Conservation (phyloP, 148 eudicot genomes). For the Vaccinium darrowii region DNA sequence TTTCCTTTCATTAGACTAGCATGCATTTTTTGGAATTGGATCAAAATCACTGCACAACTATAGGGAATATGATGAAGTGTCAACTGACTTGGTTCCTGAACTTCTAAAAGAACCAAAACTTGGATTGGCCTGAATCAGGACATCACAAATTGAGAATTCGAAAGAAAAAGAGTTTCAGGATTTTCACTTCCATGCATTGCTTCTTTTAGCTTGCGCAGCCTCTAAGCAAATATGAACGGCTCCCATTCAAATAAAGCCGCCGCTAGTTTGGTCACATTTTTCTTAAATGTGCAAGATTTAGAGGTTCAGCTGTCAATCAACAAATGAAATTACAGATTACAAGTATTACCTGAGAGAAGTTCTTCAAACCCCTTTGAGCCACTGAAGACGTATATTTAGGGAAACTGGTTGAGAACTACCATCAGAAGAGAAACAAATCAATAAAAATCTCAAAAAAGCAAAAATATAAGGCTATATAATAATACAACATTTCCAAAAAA, state of each 20-base stretch:
- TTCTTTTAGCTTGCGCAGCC: background rate
- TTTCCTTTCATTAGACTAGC: background rate
- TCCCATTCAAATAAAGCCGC: background rate
- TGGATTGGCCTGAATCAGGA: background rate
- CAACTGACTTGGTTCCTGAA: background rate
- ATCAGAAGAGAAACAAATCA: slow-evolving; percentile 18
- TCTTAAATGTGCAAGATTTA: background rate
- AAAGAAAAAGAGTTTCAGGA: background rate
- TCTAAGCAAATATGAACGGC: background rate
- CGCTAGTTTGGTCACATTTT: background rate
- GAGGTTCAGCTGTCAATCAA: background rate
- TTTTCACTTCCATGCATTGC: background rate
- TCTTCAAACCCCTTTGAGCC: slow-evolving; percentile 86
- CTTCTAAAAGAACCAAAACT: background rate
- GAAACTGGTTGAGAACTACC: slow-evolving; percentile 64
- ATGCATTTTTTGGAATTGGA: background rate
- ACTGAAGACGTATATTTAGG: slow-evolving; percentile 89
- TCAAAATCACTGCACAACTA: background rate
- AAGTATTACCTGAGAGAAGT: slow-evolving; percentile 62
- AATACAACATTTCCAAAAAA: background rate
- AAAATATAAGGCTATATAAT: background rate
- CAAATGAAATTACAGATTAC: background rate
- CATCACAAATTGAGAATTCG: background rate
- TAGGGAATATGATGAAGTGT: background rate
- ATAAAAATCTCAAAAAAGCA: background rate